A percentile compares a stretch with the other conserved stretches of the same genome.
Evolutionary conservation across 2,329 filamentous ascomycete genomes (phyloP).

Genomic region (Aureobasidium zeae): DNA sequence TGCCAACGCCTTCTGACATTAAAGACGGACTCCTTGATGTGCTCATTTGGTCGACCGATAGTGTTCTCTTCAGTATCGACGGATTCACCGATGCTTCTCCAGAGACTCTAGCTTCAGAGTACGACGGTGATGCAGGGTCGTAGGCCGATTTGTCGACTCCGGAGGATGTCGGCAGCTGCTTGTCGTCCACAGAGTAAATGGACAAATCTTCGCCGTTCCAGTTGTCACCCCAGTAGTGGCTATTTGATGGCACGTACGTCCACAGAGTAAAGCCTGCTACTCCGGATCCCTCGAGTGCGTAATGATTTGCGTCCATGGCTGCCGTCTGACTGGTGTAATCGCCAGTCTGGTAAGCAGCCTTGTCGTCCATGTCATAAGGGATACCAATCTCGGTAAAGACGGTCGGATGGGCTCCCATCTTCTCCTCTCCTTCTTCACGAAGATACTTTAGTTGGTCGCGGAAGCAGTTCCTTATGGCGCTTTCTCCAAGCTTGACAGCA

Average conservation of each 20-base stretch:
- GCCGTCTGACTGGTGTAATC: conserved; percentile 88
- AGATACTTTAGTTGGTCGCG: conserved; percentile 77
- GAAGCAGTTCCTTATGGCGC: conserved; percentile 88
- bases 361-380: conserved; percentile 97
- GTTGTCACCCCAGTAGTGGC: conserved; percentile 76
- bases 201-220: conserved; percentile 98
- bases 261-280: conserved; percentile 84
- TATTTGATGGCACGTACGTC: conserved; percentile 67
- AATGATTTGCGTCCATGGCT: conserved; percentile 94
- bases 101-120: conserved; percentile 44
- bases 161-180: conserved; percentile 42
- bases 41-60: conserved; percentile 49
- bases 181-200: conserved; percentile 79
- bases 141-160: conserved; percentile 38
- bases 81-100: conserved; percentile 56
- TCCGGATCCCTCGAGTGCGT: conserved; percentile 72
- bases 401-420: conserved; percentile 80
- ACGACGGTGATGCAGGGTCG: conserved; percentile 42
- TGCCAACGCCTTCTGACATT: conserved; percentile 54
- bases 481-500: conserved; percentile 85
- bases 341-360: conserved; percentile 88
- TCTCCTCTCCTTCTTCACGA: conserved; percentile 74
- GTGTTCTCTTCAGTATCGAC: conserved; percentile 61
- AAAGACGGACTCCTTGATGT: conserved; percentile 17
- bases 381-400: conserved; percentile 94